Conservation (phyloP, 176 grass and related monocot genomes). For the Coix lacrymajobi region DNA sequence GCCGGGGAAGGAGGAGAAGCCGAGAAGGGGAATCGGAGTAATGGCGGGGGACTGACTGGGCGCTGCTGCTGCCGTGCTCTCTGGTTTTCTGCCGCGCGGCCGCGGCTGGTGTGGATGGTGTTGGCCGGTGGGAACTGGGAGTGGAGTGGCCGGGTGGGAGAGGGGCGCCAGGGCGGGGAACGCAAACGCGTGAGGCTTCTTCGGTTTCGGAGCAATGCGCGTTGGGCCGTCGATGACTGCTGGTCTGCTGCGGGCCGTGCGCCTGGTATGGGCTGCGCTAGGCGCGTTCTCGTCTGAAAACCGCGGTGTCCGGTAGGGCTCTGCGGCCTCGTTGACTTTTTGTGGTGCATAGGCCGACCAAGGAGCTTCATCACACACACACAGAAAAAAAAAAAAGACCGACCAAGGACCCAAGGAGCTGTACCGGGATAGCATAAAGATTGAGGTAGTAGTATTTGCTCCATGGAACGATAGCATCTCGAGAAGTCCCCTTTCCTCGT, state of each 20-base stretch:
- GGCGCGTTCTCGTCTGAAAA: neutral
- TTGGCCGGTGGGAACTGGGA: neutral
- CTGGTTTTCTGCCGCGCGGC: neutral
- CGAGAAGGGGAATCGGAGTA: conserved; percentile 28
- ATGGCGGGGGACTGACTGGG: conserved; percentile 26
- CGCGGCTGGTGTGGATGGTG: neutral
- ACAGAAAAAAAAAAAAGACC: too few relatives aligned
- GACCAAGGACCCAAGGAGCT: too few relatives aligned
- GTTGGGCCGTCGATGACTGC: neutral
- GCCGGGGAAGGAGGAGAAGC: conserved; percentile 34
- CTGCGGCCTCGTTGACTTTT: neutral
- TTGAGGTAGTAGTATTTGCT: too few relatives aligned
- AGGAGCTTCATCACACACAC: too few relatives aligned
- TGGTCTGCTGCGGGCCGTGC: neutral
- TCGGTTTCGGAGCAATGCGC: neutral
- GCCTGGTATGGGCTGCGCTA: neutral
- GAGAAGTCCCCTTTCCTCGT: too few relatives aligned
- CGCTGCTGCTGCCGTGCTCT: neutral
- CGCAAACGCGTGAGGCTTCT: conserved; percentile 6
- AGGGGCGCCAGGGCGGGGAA: neutral
- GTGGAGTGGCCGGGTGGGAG: neutral
- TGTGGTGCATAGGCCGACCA: neutral
- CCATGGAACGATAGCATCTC: too few relatives aligned
- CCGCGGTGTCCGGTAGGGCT: too few relatives aligned
- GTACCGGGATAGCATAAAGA: too few relatives aligned